A percentile compares a stretch with the other conserved stretches of the same genome.
These are phyloP conservation scores for Passalora sequoiae DNA, from an alignment of 2,329 filamentous ascomycete genomes.

Conservation along the genomic window DNA sequence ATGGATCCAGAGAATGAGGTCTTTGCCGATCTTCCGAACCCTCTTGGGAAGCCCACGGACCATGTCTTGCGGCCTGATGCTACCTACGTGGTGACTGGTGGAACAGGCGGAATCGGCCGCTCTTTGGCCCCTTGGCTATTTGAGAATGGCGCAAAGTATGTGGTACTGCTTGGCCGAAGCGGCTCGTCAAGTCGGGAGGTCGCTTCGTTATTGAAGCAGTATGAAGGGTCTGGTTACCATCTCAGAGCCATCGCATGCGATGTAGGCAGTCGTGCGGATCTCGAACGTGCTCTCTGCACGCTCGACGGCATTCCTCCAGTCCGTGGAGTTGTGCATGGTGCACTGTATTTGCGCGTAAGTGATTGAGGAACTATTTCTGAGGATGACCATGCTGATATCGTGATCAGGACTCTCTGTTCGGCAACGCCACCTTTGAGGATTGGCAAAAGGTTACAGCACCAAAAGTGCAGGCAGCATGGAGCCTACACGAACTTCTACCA, in stretches of 20 bases:
- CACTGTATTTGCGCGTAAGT: too few species aligned
- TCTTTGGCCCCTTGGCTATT: constrained; percentile 10
- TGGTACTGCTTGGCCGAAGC: too few species aligned
- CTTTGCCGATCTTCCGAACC: neutral
- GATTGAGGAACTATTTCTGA: too few species aligned
- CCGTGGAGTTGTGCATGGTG: too few species aligned
- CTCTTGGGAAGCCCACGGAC: neutral
- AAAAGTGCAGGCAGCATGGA: constrained; percentile 31
- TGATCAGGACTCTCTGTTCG: constrained; percentile 2
- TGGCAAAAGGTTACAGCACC: constrained; percentile 14
- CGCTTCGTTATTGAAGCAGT: too few species aligned
- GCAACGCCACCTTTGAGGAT: constrained; percentile 6
- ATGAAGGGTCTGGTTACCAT: too few species aligned
- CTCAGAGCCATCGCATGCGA: too few species aligned
- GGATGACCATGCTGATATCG: too few species aligned
- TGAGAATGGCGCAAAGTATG: constrained; percentile 11
- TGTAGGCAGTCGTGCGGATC: too few species aligned
- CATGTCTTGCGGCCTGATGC: constrained; percentile 2
- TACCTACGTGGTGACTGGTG: constrained; percentile 12
- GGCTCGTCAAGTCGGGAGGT: too few species aligned
- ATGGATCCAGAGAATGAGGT: neutral
- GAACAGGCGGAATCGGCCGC: constrained; percentile 12
- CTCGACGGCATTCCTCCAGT: too few species aligned
- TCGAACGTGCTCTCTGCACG: too few species aligned
- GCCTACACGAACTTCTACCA: constrained; percentile 21